Base-by-base conservation (phyloP, 805 yeast species). In the Tetrapisispora pingtungensis region DNA sequence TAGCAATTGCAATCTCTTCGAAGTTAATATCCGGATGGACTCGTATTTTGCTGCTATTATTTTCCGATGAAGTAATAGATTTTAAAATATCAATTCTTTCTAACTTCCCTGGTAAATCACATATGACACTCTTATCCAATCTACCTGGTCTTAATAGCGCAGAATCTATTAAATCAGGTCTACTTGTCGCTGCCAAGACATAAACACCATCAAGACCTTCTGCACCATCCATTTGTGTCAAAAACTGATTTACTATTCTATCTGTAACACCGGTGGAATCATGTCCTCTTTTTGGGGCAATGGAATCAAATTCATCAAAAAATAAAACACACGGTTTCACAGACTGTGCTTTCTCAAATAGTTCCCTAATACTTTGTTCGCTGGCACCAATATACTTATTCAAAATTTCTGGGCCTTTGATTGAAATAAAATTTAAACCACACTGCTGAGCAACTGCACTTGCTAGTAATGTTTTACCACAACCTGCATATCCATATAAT, bases 211-310 rank as follows among this genome's bases (percentile, higher is more conserved):
- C 97, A 26, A 89, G 69, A 0, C 97, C 97, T 62, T 93, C 97
- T 0, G 97, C 97, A 67, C 98, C 98, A 64, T 93, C 98, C 96
- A 93, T 89, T 61, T 93, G 97, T 0, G 98, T 93, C 55, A 93
- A 74, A 78, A 93, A 77, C 60, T 93, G 98, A 65, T 93, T 93
- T 22, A 93, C 98, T 34, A 93, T 96, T 54, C 98, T 74, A 61
- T 93, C 98, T 3, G 97, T 93, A 4, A 93, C 97, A 45, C 97
- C 97, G 0, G 97, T 89, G 1, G 95, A 85, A 60, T 90, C 98
- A 57, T 89, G 97, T 2, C 97, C 97, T 72, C 97, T 81, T 61
- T 89, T 89, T 0, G 97, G 97, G 0, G 97, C 97, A 57, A 93
- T 87, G 0, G 97, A 88, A 55, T 90, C 97, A 61, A 90, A 89